Percentiles rank a stretch among this genome's conserved stretches.
phyloP scores from a whole-genome alignment of 2,329 filamentous ascomycete species.

The Epicoccum nigrum region DNA sequence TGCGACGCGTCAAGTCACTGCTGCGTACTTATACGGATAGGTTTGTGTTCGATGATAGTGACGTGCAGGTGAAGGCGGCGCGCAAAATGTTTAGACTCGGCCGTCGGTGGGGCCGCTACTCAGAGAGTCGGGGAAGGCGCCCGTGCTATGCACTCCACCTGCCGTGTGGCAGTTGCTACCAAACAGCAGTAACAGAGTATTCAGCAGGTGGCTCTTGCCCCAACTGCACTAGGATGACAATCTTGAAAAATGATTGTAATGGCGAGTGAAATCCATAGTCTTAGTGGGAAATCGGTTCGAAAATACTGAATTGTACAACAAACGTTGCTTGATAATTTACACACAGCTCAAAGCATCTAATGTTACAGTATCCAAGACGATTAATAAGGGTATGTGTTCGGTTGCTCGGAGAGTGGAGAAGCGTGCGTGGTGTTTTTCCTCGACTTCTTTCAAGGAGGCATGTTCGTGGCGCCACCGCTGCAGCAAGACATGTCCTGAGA shows the following conservation, averaged over 20 bases:
- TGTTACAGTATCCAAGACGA: constrained; percentile 27
- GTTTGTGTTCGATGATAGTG: constrained; percentile 12
- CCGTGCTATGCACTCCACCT: constrained; percentile 4
- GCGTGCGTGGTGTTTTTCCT: constrained; percentile 4
- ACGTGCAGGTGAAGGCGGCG: constrained; percentile 13
- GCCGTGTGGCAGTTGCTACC: not conserved
- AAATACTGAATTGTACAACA: not conserved
- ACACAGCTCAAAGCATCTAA: constrained; percentile 13
- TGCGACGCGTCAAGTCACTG: constrained; percentile 7
- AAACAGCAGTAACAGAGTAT: not conserved
- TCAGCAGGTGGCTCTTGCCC: not conserved
- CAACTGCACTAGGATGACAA: not conserved
- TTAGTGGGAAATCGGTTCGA: not conserved
- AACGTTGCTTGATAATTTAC: not conserved
- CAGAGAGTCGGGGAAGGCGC: constrained; percentile 9
- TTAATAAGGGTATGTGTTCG: constrained; percentile 12
- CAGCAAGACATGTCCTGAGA: constrained; percentile 8
- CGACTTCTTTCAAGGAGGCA: constrained; percentile 1
- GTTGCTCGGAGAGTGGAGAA: constrained; percentile 27
- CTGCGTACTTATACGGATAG: not conserved
- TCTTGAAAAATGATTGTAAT: too few relatives aligned
- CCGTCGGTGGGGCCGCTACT: constrained; percentile 16
- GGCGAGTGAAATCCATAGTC: too few relatives aligned
- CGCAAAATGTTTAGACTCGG: constrained; percentile 22
- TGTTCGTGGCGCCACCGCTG: constrained; percentile 14